Evolutionary conservation across 2,329 filamentous ascomycete species (phyloP).

Genomic region (Pseudogymnoascus sp.): DNA sequence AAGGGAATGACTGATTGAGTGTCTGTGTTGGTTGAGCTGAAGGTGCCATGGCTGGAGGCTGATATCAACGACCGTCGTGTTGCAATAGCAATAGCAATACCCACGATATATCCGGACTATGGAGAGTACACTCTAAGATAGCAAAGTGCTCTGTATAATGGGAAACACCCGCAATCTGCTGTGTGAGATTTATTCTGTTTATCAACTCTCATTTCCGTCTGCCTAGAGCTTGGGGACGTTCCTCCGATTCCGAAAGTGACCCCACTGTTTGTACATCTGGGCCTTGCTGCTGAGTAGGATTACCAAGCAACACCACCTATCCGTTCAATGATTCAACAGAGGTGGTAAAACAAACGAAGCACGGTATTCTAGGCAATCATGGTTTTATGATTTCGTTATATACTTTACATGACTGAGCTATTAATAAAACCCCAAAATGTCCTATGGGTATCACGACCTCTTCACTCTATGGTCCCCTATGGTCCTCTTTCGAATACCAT

Average conservation of each 20-base stretch:
- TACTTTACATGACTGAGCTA: neutral
- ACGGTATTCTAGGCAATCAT: neutral
- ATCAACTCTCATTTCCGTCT: constrained; percentile 3
- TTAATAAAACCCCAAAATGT: neutral
- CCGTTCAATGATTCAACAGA: neutral
- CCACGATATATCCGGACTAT: neutral
- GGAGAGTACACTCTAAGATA: neutral
- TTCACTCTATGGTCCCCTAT: neutral
- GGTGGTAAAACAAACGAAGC: neutral
- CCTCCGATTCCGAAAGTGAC: neutral
- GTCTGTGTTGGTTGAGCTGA: neutral
- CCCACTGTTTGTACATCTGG: neutral
- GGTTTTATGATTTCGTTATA: neutral
- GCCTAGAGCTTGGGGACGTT: neutral
- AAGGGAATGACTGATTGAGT: constrained; percentile 9
- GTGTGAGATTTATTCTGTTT: neutral
- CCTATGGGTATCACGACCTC: constrained; percentile 1
- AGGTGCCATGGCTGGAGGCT: neutral
- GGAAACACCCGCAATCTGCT: neutral
- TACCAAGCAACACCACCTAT: neutral
- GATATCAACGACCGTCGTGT: neutral
- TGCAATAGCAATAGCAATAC: neutral
- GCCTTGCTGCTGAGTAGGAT: neutral
- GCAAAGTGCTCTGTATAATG: neutral
- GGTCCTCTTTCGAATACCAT: neutral